A percentile compares a stretch with the other conserved stretches of the same genome.
phyloP scores from a whole-genome alignment of 305 asterid genomes.

The Coffea humblotiana region DNA sequence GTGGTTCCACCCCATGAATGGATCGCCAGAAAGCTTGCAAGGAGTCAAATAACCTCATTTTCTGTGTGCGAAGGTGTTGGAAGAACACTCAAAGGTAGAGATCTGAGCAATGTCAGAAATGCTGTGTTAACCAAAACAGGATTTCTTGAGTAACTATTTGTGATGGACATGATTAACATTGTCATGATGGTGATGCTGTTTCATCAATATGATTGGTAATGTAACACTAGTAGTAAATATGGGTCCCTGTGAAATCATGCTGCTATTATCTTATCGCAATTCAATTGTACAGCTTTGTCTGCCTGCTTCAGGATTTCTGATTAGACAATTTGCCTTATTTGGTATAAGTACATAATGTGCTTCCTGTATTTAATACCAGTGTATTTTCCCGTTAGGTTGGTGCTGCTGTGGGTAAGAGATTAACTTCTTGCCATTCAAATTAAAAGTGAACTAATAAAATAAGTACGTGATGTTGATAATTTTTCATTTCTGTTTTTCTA shows the following conservation, averaged over 20 bases:
- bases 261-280: neutral
- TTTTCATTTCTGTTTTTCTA: neutral
- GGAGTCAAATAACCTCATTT: conserved; percentile 40
- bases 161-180: conserved; percentile 8
- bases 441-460: neutral
- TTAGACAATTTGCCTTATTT: neutral
- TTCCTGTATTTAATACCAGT: neutral
- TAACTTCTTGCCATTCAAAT: neutral
- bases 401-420: conserved; percentile 1
- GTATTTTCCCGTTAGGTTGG: neutral
- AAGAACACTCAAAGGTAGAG: conserved; percentile 73
- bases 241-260: conserved; percentile 17
- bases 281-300: conserved; percentile 16
- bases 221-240: neutral
- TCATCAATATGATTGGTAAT: conserved; percentile 2
- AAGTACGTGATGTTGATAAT: neutral
- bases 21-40: conserved; percentile 44
- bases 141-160: conserved; percentile 47
- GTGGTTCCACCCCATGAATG: conserved; percentile 64
- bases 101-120: conserved; percentile 59
- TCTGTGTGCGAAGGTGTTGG: conserved; percentile 74
- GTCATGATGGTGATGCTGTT: neutral
- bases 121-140: conserved; percentile 62
- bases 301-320: neutral
- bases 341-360: neutral